Evolutionary conservation across 1,284 basidiomycete species (phyloP).

Genomic region (Puccinia coronata): DNA sequence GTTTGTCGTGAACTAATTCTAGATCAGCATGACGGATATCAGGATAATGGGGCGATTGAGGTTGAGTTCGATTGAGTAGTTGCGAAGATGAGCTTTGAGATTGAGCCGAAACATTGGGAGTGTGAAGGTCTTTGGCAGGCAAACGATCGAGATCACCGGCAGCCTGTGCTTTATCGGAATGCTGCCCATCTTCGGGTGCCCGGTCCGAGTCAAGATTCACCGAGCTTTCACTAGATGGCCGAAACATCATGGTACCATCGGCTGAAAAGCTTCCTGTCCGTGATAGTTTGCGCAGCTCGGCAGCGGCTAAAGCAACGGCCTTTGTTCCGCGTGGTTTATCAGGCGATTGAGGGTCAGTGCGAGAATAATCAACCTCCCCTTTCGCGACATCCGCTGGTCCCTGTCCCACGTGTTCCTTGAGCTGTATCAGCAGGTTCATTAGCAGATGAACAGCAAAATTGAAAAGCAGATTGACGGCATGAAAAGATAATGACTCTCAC

Average conservation of each 20-base stretch:
- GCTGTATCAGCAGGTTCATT: not conserved
- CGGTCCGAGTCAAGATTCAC: conserved; percentile 13
- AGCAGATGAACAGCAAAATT: not conserved
- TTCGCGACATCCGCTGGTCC: not conserved
- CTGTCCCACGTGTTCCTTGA: not conserved
- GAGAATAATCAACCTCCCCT: not conserved
- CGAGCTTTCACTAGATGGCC: conserved; percentile 34
- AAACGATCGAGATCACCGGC: conserved; percentile 3
- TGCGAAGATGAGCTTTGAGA: conserved; percentile 17
- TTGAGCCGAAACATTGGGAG: not conserved
- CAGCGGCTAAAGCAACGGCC: not conserved
- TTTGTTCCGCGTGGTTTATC: not conserved
- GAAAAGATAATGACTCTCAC: not conserved
- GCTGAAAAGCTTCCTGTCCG: conserved; percentile 30
- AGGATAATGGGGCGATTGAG: not conserved
- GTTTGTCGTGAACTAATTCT: not conserved
- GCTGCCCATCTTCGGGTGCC: not conserved
- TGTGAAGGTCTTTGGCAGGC: not conserved
- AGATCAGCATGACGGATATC: not conserved
- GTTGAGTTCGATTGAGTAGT: not conserved
- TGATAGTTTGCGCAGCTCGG: not conserved
- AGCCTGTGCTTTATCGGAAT: not conserved
- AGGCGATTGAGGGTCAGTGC: not conserved
- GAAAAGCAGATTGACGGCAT: not conserved
- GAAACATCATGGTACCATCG: conserved; percentile 39